A percentile compares a stretch with the other conserved stretches of the same genome.
These are phyloP conservation scores for Entomortierella lignicola DNA, from an alignment of 192 early-diverging fungal species.

Conservation along the genomic window DNA sequence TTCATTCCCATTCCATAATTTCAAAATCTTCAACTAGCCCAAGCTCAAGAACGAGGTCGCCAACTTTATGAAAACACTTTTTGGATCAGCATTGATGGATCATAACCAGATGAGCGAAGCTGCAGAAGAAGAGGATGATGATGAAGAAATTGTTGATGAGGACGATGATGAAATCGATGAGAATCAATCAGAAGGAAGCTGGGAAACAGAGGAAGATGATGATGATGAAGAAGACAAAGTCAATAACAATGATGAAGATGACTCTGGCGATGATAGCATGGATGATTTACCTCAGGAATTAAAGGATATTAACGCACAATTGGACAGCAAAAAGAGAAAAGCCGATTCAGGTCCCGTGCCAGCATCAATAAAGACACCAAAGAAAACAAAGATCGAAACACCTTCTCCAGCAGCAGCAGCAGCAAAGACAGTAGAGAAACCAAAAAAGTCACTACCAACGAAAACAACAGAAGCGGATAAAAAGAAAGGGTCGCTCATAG, in stretches of 20 bases:
- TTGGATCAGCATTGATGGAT: slow-evolving; percentile 30
- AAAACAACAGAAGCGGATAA: neutral
- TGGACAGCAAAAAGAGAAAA: slow-evolving; percentile 29
- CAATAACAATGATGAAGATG: neutral
- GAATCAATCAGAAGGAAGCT: slow-evolving; percentile 12
- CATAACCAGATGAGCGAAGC: slow-evolving; percentile 13
- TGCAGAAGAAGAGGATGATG: slow-evolving; percentile 26
- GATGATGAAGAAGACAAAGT: neutral
- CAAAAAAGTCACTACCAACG: neutral
- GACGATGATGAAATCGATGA: slow-evolving; percentile 3
- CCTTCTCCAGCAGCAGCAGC: neutral
- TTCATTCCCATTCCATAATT: neutral
- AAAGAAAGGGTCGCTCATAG: neutral
- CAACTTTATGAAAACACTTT: slow-evolving; percentile 48
- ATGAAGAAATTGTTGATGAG: slow-evolving; percentile 20
- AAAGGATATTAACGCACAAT: slow-evolving; percentile 23
- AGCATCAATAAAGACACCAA: neutral
- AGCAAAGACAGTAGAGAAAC: neutral
- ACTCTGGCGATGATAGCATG: slow-evolving; percentile 49
- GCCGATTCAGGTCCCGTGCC: neutral
- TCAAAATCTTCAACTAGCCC: slow-evolving; percentile 11
- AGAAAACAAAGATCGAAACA: slow-evolving; percentile 5
- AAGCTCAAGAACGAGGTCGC: slow-evolving; percentile 40
- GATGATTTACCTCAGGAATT: slow-evolving; percentile 47
- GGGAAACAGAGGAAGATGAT: slow-evolving; percentile 32